Conservation (phyloP, 2,329 filamentous ascomycete species). For the Acephala macrosclerotiorum region DNA sequence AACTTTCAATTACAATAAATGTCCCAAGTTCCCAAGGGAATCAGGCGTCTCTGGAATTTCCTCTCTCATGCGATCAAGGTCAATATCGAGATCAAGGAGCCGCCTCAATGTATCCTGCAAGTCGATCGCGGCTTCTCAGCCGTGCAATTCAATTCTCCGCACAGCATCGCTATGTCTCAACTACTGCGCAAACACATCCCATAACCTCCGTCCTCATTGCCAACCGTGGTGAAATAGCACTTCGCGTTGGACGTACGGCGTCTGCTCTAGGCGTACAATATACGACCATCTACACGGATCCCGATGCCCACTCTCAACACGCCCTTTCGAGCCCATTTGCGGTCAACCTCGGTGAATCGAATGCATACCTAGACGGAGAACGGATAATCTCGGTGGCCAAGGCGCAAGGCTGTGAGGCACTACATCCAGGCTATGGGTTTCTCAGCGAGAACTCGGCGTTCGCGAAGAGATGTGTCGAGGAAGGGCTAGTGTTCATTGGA, state of each 20-base stretch:
- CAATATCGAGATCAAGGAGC: background rate
- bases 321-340: slow-evolving; percentile 84
- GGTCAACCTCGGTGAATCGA: slow-evolving; percentile 81
- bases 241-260: slow-evolving; percentile 91
- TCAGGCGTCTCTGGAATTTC: background rate
- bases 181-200: slow-evolving; percentile 42
- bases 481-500: slow-evolving; percentile 92
- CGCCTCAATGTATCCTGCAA: background rate
- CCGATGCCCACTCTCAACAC: slow-evolving; percentile 87
- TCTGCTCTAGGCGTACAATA: slow-evolving; percentile 88
- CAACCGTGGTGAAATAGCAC: slow-evolving; percentile 95
- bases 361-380: slow-evolving; percentile 91
- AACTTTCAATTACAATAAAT: background rate
- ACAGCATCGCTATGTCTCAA: background rate
- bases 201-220: slow-evolving; percentile 90
- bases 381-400: slow-evolving; percentile 90
- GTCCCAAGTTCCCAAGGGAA: slow-evolving; percentile 1
- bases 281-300: slow-evolving; percentile 93
- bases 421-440: slow-evolving; percentile 97
- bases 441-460: slow-evolving; percentile 93
- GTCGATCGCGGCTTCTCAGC: slow-evolving; percentile 2
- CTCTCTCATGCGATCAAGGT: too few species aligned
- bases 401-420: slow-evolving; percentile 83
- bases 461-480: slow-evolving; percentile 85
- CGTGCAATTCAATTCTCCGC: background rate